Percentiles rank a stretch among this genome's conserved stretches.
Evolutionary conservation across 371 early-diverging fungal genomes (phyloP).

Genomic region (Chytridiales sp.): DNA sequence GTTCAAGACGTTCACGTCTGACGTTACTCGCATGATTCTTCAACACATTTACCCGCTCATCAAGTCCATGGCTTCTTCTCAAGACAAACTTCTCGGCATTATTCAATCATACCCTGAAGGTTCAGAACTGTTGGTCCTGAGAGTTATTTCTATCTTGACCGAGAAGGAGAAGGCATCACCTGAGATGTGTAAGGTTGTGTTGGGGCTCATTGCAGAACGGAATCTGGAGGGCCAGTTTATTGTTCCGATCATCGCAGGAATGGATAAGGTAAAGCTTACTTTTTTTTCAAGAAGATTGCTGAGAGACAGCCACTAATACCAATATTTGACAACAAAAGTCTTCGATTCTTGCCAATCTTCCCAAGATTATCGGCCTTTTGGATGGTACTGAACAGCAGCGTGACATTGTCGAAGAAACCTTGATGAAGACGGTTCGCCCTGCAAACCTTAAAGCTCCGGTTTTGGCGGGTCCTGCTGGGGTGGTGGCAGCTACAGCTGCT

Average conservation of each 20-base stretch:
- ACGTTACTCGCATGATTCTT: constrained; percentile 63
- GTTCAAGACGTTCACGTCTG: constrained; percentile 49
- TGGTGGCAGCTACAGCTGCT: constrained; percentile 1
- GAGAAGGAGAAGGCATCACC: constrained; percentile 61
- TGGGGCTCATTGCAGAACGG: constrained; percentile 43
- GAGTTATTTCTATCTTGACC: constrained; percentile 69
- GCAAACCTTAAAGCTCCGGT: constrained; percentile 12
- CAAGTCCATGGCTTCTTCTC: constrained; percentile 66
- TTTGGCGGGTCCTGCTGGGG: constrained; percentile 15
- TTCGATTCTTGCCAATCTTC: constrained; percentile 25
- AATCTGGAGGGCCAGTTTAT: constrained; percentile 68
- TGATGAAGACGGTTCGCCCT: constrained; percentile 22
- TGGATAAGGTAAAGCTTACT: constrained; percentile 56
- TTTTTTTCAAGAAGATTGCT: neutral
- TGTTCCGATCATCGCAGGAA: constrained; percentile 62
- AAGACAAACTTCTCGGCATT: constrained; percentile 50
- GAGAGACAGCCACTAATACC: neutral
- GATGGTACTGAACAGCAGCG: constrained; percentile 16
- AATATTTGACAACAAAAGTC: neutral
- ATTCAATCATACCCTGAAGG: constrained; percentile 72
- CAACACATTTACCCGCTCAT: constrained; percentile 71
- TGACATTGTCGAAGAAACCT: constrained; percentile 33
- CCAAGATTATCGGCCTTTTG: constrained; percentile 17
- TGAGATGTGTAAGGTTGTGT: constrained; percentile 64
- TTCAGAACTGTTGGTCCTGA: constrained; percentile 69